Evolutionary conservation across 73 alveolate species (phyloP), one percentile per base, ranked within the genome.

Genomic region (Stentor roeselii): DNA sequence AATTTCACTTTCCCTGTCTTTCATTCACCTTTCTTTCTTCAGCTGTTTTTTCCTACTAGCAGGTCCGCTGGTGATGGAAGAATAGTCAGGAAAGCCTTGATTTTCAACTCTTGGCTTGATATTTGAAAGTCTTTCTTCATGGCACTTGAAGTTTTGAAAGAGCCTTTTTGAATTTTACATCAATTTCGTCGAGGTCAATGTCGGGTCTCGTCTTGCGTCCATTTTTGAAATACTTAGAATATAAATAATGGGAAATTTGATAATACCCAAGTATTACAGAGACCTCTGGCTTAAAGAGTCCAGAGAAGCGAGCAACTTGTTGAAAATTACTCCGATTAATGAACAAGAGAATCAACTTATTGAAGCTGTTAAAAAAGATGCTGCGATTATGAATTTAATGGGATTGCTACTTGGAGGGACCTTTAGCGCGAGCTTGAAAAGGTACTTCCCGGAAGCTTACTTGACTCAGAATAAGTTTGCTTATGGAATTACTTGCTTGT

Each of bases 81-180:
- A 67, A 67, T 67, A 67, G n/a, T 67, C 41, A 67, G 14, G 37
- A n/a, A 27, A n/a, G 41, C 21, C 21, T 14, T 30, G 41, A 21
- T 21, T 32, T 67, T 67, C 80, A 30, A 67, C 34, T 21, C 37
- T n/a, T 15, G 80, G 80, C 34, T 34, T 67, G 80, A 67, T 2
- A 67, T 67, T 67, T 1, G 27, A 40, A 1, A 67, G 21, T 21
- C 34, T 67, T 2, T 67, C 21, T 67, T 67, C 80, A 21, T 21
- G n/a, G 80, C 80, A 27, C 2, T 67, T 27, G 80, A 21, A 30
- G 41, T 67, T 67, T 67, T 67, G 80, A 1, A n/a, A 67, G 37
- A 67, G 21, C 80, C 80, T 67, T 67, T 11, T 27, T 67, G 21
- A 30, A 30, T 27, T 15, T 67, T 67, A 67, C 80, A 67, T 67